Percentiles rank a stretch among this genome's conserved stretches.
Conservation (phyloP, 768 basidiomycete species). For the Symmetrospora coprosmae region DNA sequence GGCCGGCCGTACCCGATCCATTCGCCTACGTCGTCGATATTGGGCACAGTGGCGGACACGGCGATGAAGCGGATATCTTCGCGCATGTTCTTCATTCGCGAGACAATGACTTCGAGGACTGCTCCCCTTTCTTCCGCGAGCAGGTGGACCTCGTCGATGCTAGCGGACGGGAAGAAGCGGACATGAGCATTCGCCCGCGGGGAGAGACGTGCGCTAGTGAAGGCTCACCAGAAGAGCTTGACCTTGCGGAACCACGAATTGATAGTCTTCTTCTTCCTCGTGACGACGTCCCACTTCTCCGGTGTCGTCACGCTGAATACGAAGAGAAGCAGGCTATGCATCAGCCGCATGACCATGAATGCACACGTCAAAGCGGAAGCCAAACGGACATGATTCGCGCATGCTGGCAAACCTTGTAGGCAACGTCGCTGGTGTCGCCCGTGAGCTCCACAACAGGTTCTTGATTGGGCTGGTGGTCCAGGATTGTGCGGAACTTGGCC, state of each 20-base stretch:
- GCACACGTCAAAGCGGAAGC: background rate
- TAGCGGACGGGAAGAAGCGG: constrained; percentile 57
- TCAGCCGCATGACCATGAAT: constrained; percentile 11
- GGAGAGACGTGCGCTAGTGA: constrained; percentile 38
- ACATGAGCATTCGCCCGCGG: constrained; percentile 52
- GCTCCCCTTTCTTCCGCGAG: constrained; percentile 76
- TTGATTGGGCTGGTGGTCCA: no score
- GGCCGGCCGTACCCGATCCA: no score
- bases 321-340: no score
- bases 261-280: constrained; percentile 58
- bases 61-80: constrained; percentile 64
- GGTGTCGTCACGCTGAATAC: constrained; percentile 43
- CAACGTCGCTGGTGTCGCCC: constrained; percentile 61
- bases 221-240: constrained; percentile 1
- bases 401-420: constrained; percentile 59
- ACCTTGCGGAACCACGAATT: background rate
- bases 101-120: constrained; percentile 83
- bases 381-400: constrained; percentile 54
- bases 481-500: constrained; percentile 61
- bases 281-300: constrained; percentile 93
- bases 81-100: constrained; percentile 72
- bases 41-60: constrained; percentile 86
- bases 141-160: constrained; percentile 62
- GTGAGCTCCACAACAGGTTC: constrained; percentile 74
- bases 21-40: constrained; percentile 70